Base-by-base conservation (phyloP, 768 basidiomycete genomes). In the Russula earlei region DNA sequence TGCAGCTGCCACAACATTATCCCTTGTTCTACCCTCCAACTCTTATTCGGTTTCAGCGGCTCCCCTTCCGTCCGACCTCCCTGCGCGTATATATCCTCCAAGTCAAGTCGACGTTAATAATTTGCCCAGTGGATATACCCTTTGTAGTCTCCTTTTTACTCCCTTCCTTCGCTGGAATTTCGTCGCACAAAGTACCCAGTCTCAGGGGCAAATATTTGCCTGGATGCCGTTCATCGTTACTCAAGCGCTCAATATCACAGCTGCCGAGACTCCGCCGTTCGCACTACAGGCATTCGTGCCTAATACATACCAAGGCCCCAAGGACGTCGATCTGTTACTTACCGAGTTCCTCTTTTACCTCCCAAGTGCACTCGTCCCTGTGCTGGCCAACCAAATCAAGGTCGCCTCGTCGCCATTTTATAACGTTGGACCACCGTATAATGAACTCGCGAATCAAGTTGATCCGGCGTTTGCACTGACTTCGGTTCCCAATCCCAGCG, bases 261-360 rank as follows among this genome's bases (percentile, higher is more conserved):
- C 37, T 2, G 29, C 42, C 10, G 41, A 73, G 0, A 74, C 84
- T 31, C 62, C 69, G 59, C 77, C 76, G 17, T 77, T 75, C 60
- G 85, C 82, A 3, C 69, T 96, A 43, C 74, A 81, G 63, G 90
- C 86, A 2, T 87, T 80, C 63, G 72, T 84, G 34, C 89, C 91
- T 0, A 66, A 67, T 0, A 64, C 74, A 0, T 90, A 87, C 67
- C 64, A 65, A 1, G 72, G 76, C 20, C 67, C 78, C 0, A 11
- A 31, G 1, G 84, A 91, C 62, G 64, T 68, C 11, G 49, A 59
- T 5, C 29, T 74, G 43, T 77, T 95, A 12, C 75, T 77, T 49
- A 94, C 92, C 3, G 73, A 82, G 54, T 94, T 73, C 73, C 72
- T 86, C 20, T 84, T 76, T 0, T 91, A 82, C 66, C 81, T 96